phyloP scores from a whole-genome alignment of 768 basidiomycete species.

The Pleurotus tuoliensis region DNA sequence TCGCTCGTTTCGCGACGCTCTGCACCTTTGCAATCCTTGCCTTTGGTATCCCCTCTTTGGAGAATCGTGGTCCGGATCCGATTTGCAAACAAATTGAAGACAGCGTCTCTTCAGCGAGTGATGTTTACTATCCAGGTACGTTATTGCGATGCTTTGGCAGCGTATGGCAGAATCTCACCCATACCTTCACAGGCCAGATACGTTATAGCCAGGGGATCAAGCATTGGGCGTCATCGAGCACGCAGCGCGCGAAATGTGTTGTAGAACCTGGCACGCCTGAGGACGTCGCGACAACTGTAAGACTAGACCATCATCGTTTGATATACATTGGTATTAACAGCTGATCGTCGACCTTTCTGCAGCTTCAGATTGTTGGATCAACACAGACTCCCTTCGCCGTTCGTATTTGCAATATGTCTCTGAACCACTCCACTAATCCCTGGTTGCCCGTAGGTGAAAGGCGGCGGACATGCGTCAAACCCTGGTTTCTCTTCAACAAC shows the following conservation, averaged over 20 bases:
- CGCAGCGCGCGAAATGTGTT: slow-evolving; percentile 42
- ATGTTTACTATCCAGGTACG: slow-evolving; percentile 41
- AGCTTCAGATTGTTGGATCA: slow-evolving; percentile 46
- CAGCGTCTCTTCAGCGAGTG: slow-evolving; percentile 36
- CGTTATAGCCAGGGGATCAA: slow-evolving; percentile 37
- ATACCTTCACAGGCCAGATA: slow-evolving; percentile 15
- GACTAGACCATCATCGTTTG: slow-evolving; percentile 4
- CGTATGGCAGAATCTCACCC: background rate
- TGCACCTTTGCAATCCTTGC: background rate
- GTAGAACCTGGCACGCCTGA: slow-evolving; percentile 54
- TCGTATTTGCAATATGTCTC: slow-evolving; percentile 2
- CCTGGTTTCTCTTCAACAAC: slow-evolving; percentile 56
- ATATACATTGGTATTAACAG: too few relatives aligned
- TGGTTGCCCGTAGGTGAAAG: slow-evolving; percentile 44
- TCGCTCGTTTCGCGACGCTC: background rate
- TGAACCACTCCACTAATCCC: background rate
- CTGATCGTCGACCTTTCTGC: background rate
- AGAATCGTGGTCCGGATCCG: background rate
- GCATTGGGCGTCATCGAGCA: slow-evolving; percentile 52
- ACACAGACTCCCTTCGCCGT: slow-evolving; percentile 54
- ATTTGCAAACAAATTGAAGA: background rate
- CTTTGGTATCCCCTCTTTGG: background rate
- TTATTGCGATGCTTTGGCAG: background rate
- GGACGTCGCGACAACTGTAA: slow-evolving; percentile 49
- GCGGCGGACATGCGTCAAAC: slow-evolving; percentile 57